Percentiles rank a stretch among this genome's conserved stretches.
Conservation (phyloP, 2,329 filamentous ascomycete species). For the Berkeleyomyces rouxiae region DNA sequence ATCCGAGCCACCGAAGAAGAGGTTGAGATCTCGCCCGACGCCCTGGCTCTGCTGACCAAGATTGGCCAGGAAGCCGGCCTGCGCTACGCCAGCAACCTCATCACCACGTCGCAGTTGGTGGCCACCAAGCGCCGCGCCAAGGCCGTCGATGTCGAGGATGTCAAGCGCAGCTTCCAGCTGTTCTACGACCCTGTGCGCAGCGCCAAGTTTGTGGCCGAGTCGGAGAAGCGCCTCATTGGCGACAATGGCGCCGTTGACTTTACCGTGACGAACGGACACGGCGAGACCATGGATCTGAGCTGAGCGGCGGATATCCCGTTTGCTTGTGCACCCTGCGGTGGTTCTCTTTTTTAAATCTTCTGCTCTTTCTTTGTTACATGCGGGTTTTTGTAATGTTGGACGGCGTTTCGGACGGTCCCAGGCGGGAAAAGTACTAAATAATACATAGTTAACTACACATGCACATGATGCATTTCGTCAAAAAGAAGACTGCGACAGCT, state of each 20-base stretch:
- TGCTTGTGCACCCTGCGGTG: neutral
- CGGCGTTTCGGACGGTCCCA: constrained; percentile 13
- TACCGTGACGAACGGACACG: constrained; percentile 36
- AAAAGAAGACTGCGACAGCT: neutral
- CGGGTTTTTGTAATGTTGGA: constrained; percentile 9
- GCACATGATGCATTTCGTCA: constrained; percentile 4
- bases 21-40: constrained; percentile 77
- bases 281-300: constrained; percentile 32
- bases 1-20: constrained; percentile 94
- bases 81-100: constrained; percentile 93
- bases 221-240: constrained; percentile 84
- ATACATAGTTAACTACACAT: constrained; percentile 9
- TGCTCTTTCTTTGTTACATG: constrained; percentile 1
- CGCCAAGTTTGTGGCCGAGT: constrained; percentile 77
- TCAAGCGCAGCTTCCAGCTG: constrained; percentile 81
- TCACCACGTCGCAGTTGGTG: constrained; percentile 82
- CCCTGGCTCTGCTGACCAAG: constrained; percentile 83
- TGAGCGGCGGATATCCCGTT: constrained; percentile 16
- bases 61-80: constrained; percentile 86
- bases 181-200: constrained; percentile 85
- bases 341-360: constrained; percentile 5
- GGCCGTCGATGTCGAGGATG: constrained; percentile 72
- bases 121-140: constrained; percentile 71
- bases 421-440: constrained; percentile 13
- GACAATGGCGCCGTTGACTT: constrained; percentile 70